phyloP scores from a whole-genome alignment of 2,329 filamentous ascomycete species.

The Emericellopsis cladophorae region DNA sequence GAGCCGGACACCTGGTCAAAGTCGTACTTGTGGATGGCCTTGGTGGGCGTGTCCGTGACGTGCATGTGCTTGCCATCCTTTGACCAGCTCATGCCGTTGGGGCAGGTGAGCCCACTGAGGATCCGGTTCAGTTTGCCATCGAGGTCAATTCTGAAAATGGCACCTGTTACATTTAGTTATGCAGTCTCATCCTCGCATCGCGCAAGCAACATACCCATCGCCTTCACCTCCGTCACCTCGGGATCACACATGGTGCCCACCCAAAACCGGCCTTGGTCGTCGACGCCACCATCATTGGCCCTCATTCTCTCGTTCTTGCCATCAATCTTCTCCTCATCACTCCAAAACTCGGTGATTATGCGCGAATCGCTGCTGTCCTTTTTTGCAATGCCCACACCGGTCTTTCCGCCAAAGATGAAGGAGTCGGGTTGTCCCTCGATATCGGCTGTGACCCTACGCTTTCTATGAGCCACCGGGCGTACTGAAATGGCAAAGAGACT shows the following conservation, averaged over 20 bases:
- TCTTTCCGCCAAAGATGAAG: constrained; percentile 8
- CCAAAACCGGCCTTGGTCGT: constrained; percentile 7
- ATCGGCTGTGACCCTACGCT: constrained; percentile 6
- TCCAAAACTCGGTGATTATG: constrained; percentile 4
- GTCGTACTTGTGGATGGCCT: constrained; percentile 5
- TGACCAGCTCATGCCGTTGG: constrained; percentile 8
- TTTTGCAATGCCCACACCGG: constrained; percentile 5
- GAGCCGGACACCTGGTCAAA: constrained; percentile 3
- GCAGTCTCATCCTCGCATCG: too few species aligned
- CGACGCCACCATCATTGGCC: constrained; percentile 7
- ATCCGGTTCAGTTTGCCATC: constrained; percentile 5
- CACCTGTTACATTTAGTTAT: neutral
- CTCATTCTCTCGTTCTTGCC: constrained; percentile 5
- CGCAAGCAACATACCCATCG: constrained; percentile 3
- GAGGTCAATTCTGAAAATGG: constrained; percentile 5
- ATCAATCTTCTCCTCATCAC: constrained; percentile 4
- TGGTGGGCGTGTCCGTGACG: constrained; percentile 5
- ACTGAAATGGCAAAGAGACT: neutral
- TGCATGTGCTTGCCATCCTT: constrained; percentile 6
- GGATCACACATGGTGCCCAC: constrained; percentile 6
- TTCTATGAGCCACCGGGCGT: neutral
- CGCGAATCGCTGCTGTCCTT: constrained; percentile 3
- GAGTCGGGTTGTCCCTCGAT: constrained; percentile 4
- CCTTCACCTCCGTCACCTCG: constrained; percentile 2
- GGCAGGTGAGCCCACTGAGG: constrained; percentile 4